Evolutionary conservation across 192 early-diverging fungal species (phyloP).

Genomic region (Phlyctochytrium bullatum): DNA sequence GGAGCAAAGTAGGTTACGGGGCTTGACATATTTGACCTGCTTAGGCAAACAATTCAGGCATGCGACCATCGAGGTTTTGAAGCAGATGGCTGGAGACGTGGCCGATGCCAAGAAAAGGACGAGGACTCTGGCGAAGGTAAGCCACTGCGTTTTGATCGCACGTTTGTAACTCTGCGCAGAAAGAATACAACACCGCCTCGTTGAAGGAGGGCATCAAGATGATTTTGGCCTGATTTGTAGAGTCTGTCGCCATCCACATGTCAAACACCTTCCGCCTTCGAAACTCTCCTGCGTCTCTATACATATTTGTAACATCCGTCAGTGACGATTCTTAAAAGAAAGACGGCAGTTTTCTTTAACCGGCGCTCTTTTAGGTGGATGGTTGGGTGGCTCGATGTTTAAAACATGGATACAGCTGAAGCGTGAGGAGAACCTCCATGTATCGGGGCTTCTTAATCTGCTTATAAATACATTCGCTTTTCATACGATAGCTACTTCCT

Average conservation of each 20-base stretch:
- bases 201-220: conserved; percentile 43
- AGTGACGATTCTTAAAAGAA: background rate
- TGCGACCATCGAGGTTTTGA: background rate
- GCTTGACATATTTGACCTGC: background rate
- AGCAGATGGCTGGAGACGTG: background rate
- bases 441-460: background rate
- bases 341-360: background rate
- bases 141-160: background rate
- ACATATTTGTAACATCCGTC: background rate
- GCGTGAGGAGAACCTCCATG: background rate
- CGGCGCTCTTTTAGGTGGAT: background rate
- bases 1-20: background rate
- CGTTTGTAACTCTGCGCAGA: background rate
- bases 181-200: background rate
- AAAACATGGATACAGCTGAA: background rate
- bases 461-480: background rate
- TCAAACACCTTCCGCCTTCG: background rate
- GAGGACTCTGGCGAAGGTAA: background rate
- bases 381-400: background rate
- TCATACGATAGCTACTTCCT: too few relatives aligned
- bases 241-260: conserved; percentile 57
- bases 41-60: background rate
- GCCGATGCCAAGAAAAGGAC: background rate
- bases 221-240: conserved; percentile 64
- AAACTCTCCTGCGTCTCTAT: background rate